phyloP scores from a whole-genome alignment of 352 stramenopile genomes.

The Pythium phragmitis region DNA sequence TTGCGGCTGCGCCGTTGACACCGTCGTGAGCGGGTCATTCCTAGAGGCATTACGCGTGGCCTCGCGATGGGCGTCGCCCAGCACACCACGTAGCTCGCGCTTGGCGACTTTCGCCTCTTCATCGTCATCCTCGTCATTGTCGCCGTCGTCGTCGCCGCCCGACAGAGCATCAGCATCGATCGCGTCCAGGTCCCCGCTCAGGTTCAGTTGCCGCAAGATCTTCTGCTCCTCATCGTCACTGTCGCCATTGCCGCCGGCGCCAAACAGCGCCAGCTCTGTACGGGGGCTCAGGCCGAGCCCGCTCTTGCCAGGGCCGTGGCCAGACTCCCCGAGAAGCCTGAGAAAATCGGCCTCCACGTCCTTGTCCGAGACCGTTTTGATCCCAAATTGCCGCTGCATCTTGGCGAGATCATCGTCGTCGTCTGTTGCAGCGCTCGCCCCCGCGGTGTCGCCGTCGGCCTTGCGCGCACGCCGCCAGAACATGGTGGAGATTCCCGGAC shows the following conservation, averaged over 20 bases:
- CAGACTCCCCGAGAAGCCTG: constrained; percentile 40
- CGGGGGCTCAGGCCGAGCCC: constrained; percentile 39
- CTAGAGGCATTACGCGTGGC: constrained; percentile 18
- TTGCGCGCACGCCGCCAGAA: constrained; percentile 59
- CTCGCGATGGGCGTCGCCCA: constrained; percentile 36
- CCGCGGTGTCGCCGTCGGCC: constrained; percentile 18
- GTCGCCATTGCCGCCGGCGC: constrained; percentile 19
- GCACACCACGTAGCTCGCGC: constrained; percentile 35
- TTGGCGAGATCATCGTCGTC: constrained; percentile 47
- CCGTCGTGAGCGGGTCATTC: neutral
- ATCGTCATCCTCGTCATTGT: constrained; percentile 16
- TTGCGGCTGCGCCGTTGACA: too few species aligned
- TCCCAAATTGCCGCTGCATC: constrained; percentile 78
- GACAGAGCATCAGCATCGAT: constrained; percentile 32
- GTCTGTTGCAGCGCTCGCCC: constrained; percentile 13
- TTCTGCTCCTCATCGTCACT: constrained; percentile 53
- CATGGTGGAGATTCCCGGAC: constrained; percentile 24
- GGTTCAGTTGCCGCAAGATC: constrained; percentile 53
- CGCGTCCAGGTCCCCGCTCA: constrained; percentile 28
- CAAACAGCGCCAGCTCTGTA: constrained; percentile 45
- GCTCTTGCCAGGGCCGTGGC: neutral
- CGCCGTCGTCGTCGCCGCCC: constrained; percentile 25
- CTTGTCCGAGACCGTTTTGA: constrained; percentile 62
- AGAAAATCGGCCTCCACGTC: constrained; percentile 70
- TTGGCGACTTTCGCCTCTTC: constrained; percentile 29